Evolutionary conservation across 75 land plant species (phyloP), one percentile per base, ranked within the genome.

Genomic region (Pseudotsuga menziesii): DNA sequence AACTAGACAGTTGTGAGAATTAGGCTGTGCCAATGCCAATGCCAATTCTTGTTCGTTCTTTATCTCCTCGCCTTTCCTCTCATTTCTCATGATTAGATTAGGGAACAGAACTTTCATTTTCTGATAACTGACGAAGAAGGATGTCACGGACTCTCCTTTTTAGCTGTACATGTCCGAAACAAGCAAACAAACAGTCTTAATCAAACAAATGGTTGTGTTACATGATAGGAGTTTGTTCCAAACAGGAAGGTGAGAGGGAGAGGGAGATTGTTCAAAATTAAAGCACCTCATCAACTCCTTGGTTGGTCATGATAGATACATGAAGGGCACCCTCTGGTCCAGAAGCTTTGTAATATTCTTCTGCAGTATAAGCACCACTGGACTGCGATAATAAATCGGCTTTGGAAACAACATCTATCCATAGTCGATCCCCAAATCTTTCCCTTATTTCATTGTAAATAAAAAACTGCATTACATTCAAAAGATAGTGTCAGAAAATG

Each of bases 331-430:
- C 93, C 54, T 88, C 82, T 44, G 99, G 99, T 57, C 99, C 99
- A 69, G 72, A 35, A 57, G 66, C 80, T 69, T 78, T 81, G 75
- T 97, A 97, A n/a, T 59, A 82, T 58, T 80, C 82, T 72, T 85
- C 73, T 67, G 81, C 87, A 59, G 88, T 79, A 25, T 89, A 17
- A 61, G 73, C 69, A 17, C 48, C n/a, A 15, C 56, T 61, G 32
- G 78, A 69, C 0, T 80, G 80, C 71, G 81, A 57, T 63, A 94
- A 80, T 32, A 97, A 84, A 84, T 97, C 99, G 62, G 89, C 92
- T 83, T 97, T 97, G 26, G 99, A 97, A 71, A 97, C 89, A 56
- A 89, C 99, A 81, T 97, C 95, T 56, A 97, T 83, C 99, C 99
- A 97, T 2, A 97, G 84, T 56, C 90, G 90, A 66, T 87, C 81